Evolutionary conservation across 1,284 basidiomycete species (phyloP).

Genomic region (Leccinum laetum): DNA sequence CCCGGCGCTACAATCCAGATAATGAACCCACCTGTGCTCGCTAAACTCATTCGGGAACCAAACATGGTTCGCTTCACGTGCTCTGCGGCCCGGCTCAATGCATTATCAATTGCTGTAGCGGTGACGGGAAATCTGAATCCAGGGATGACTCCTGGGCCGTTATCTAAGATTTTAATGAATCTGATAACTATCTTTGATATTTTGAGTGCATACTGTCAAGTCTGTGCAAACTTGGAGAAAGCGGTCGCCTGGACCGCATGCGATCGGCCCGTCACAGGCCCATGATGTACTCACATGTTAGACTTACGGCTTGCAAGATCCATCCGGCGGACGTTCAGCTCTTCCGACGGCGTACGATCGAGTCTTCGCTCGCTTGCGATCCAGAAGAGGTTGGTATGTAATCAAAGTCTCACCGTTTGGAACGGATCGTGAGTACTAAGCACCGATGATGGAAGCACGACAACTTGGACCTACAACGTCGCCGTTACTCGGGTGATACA

Average conservation of each 20-base stretch:
- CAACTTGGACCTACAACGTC: not conserved
- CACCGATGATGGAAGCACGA: not conserved
- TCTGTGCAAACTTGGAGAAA: not conserved
- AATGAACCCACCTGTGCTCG: conserved; percentile 14
- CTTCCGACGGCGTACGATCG: not conserved
- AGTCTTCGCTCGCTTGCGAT: not conserved
- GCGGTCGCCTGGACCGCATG: not conserved
- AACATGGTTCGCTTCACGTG: not conserved
- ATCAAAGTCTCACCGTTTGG: not conserved
- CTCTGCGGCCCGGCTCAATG: not conserved
- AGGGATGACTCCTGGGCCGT: conserved; percentile 3
- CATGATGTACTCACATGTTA: not conserved
- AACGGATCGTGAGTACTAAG: not conserved
- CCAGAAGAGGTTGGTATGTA: not conserved
- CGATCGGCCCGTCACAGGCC: not conserved
- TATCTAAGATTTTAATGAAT: conserved; percentile 1
- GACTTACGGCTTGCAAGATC: not conserved
- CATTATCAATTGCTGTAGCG: conserved; percentile 7
- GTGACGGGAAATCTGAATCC: conserved; percentile 2
- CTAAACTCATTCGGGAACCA: not conserved
- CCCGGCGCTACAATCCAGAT: not conserved
- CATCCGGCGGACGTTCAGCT: not conserved
- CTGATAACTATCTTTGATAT: not conserved
- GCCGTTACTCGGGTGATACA: not conserved
- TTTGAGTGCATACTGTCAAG: not conserved